Conservation (phyloP, 2,329 filamentous ascomycete species). For the Fusarium ramigenum region DNA sequence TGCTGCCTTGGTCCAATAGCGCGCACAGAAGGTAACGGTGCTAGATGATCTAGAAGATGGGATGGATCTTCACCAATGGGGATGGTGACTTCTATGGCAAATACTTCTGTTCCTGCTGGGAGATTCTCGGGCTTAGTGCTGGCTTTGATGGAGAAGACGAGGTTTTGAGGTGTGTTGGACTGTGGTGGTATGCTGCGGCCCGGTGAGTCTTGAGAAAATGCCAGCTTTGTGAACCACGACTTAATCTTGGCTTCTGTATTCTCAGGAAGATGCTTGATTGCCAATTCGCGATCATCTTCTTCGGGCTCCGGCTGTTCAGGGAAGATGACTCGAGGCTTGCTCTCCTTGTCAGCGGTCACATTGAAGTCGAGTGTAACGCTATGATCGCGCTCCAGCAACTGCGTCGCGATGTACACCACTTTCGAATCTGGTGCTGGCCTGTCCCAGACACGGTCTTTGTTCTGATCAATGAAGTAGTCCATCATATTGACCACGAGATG, state of each 20-base stretch:
- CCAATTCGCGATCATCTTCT: not conserved
- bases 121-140: accelerated
- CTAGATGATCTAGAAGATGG: not conserved
- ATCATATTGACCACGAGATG: not conserved
- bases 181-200: not conserved
- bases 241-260: not conserved
- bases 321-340: not conserved
- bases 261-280: not conserved
- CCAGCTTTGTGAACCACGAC: not conserved
- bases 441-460: not conserved
- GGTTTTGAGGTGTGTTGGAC: not conserved
- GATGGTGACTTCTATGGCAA: not conserved
- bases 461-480: not conserved
- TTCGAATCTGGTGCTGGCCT: not conserved
- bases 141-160: not conserved
- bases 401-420: not conserved
- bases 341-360: not conserved
- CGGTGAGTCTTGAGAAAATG: not conserved
- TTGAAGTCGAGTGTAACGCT: not conserved
- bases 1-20: not conserved
- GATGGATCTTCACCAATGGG: not conserved
- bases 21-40: not conserved
- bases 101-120: not conserved
- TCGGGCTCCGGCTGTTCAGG: not conserved
- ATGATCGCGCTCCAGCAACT: not conserved